A percentile compares a stretch with the other conserved stretches of the same genome.
phyloP scores from a whole-genome alignment of 2,329 filamentous ascomycete genomes.

The Penicillium sp. region DNA sequence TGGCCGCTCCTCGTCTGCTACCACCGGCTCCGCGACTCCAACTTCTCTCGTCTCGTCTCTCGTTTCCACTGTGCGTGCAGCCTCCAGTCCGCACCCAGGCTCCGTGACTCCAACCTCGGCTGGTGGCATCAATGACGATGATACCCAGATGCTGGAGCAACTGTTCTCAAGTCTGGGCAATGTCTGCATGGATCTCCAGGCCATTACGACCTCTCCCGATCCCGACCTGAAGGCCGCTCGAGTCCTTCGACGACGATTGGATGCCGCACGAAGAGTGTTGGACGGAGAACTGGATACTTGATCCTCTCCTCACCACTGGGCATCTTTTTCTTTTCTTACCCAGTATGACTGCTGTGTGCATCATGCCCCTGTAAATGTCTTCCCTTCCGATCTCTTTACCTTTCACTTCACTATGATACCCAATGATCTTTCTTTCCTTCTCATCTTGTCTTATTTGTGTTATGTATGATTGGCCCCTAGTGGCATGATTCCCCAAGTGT shows the following conservation, averaged over 20 bases:
- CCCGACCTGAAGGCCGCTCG: slow-evolving; percentile 57
- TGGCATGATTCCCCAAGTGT: background rate
- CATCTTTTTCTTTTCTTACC: background rate
- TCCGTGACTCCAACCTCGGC: slow-evolving; percentile 18
- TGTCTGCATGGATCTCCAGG: slow-evolving; percentile 54
- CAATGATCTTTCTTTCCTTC: slow-evolving; percentile 11
- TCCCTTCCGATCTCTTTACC: slow-evolving; percentile 4
- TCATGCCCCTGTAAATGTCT: slow-evolving; percentile 8
- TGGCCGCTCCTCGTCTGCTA: slow-evolving; percentile 27
- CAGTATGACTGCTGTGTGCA: background rate
- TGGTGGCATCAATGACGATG: slow-evolving; percentile 50
- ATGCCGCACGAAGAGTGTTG: slow-evolving; percentile 71
- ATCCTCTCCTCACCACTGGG: slow-evolving; percentile 5
- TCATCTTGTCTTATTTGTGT: background rate
- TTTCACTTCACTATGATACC: slow-evolving; percentile 21
- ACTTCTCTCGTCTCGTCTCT: slow-evolving; percentile 36
- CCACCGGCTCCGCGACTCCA: slow-evolving; percentile 31
- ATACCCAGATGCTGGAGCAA: slow-evolving; percentile 58
- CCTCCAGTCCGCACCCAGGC: slow-evolving; percentile 29
- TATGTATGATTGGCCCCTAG: slow-evolving; percentile 5
- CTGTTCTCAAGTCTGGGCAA: slow-evolving; percentile 52
- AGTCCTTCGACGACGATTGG: slow-evolving; percentile 69
- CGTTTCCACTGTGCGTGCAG: slow-evolving; percentile 41
- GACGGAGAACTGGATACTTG: slow-evolving; percentile 63
- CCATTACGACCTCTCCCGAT: slow-evolving; percentile 52